Base-by-base conservation (phyloP, 1,284 basidiomycete species). In the Malassezia dermatis region DNA sequence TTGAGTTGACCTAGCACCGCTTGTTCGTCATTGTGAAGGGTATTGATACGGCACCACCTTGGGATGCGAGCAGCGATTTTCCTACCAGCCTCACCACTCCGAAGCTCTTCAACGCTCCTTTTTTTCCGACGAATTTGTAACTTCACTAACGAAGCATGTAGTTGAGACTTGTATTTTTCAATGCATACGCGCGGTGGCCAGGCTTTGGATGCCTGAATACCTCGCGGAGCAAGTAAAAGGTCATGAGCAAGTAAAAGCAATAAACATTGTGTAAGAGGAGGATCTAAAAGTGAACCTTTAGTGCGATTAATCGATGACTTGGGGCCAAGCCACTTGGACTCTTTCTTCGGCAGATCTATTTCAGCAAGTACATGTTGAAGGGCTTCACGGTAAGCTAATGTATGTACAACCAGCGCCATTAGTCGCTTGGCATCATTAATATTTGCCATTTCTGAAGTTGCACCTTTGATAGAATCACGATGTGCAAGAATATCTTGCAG, bases 91-190 rank as follows among this genome's bases (percentile, higher is more conserved):
- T 61, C 66, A 11, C 67, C 70, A 15, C 60, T 48, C 0, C 69
- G 58, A 8, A 74, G 53, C 5, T 74, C 71, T 19, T 63, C 52
- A 0, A 67, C 50, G 1, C 60, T 28, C 7, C 44, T 15, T 31
- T 66, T 66, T 1, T 66, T 67, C n/a, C 41, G 45, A 4, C 60
- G 53, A 10, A 94, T 82, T 75, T 93, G 91, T 53, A 89, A 77
- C 66, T 84, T 84, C 53, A 86, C 83, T 45, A 93, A 81, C 75
- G 93, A 89, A 52, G 86, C 83, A 59, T 83, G 82, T 4, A 96
- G 79, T n/a, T 89, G 81, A 5, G 89, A 86, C 69, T 87, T 88
- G 73, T 95, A 88, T 40, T 86, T 45, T 84, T 63, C 64, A 11
- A 74, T 48, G 2, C 56, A 40, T 17, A 54, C 55, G 17, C 60